Base-by-base conservation (phyloP, 306 rosid genomes). In the Psophocarpus tetragonolobus region DNA sequence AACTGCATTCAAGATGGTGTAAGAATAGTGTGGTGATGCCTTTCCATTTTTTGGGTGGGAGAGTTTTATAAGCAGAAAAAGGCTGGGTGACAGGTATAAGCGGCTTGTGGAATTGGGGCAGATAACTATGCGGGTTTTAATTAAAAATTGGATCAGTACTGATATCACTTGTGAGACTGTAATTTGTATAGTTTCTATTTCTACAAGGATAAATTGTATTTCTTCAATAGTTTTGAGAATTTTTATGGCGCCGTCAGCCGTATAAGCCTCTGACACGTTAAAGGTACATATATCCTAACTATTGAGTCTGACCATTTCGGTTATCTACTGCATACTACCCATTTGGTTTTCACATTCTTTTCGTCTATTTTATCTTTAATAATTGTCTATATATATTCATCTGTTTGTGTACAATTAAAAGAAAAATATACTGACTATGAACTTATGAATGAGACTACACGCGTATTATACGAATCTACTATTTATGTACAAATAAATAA, bases 181-280 rank as follows among this genome's bases (percentile, higher is more conserved):
- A 42, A 35, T 39, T 32, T 61, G 68, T 10, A 63, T 65, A 70
- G 73, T 70, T 81, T 73, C 41, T 35, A 39, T 71, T 81, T n/a
- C n/a, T n/a, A n/a, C 45, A 14, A 71, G 61, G 71, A 63, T 72
- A 47, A 67, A 15, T 33, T 26, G 17, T 57, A 38, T 64, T 62
- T 5, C 38, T 71, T 36, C 72, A 18, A 33, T 47, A 13, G 10
- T 61, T 73, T 68, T 42, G n/a, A 77, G 48, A 60, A 77, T 67
- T 82, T 50, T 82, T 36, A 53, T 79, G 71, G 60, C 68, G 86
- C 83, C 75, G 87, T 75, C 74, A 38, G 84, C 76, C 80, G 48
- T 75, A 83, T 75, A 24, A 73, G 18, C 72, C 74, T 5, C 60
- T 63, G 86, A 86, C 85, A 80, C 83, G 80, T 86, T 76, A 71